phyloP scores from a whole-genome alignment of 2,329 filamentous ascomycete species.

The Fusarium decemcellulare region DNA sequence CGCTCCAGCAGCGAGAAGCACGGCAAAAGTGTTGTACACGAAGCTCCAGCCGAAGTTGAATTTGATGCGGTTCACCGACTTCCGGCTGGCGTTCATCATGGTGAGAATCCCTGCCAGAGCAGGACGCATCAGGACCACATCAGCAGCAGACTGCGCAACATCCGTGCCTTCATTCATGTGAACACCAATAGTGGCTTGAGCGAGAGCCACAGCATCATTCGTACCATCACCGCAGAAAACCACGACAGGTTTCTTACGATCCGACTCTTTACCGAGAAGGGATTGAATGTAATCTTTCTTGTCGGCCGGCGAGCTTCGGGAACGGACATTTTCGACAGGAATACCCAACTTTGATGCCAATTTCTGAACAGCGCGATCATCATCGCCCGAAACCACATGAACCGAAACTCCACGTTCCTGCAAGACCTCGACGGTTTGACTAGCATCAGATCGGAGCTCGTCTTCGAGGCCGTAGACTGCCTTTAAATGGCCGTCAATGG shows the following conservation, averaged over 20 bases:
- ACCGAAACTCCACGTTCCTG: constrained; percentile 57
- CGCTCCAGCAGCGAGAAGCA: constrained; percentile 76
- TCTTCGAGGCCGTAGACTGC: constrained; percentile 65
- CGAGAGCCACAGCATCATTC: constrained; percentile 82
- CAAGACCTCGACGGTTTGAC: constrained; percentile 52
- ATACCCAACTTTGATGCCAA: constrained; percentile 60
- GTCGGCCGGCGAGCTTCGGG: constrained; percentile 60
- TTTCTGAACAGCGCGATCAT: constrained; percentile 61
- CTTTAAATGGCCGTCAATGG: constrained; percentile 51
- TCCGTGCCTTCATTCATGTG: constrained; percentile 76
- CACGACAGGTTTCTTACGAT: constrained; percentile 57
- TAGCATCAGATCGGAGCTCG: constrained; percentile 59
- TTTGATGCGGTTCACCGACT: constrained; percentile 63
- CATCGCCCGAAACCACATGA: constrained; percentile 68
- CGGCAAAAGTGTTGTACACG: constrained; percentile 78
- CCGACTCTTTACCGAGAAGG: constrained; percentile 47
- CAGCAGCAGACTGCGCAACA: constrained; percentile 76
- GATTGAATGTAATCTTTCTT: constrained; percentile 61
- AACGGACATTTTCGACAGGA: constrained; percentile 52
- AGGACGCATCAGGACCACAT: constrained; percentile 76
- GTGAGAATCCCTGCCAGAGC: constrained; percentile 68
- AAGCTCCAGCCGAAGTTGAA: constrained; percentile 81
- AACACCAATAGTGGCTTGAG: constrained; percentile 79
- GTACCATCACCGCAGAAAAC: constrained; percentile 85
- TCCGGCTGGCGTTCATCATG: constrained; percentile 68